These are phyloP conservation scores for Phytopythium sindhum DNA, from an alignment of 352 stramenopile species.

Conservation along the genomic window DNA sequence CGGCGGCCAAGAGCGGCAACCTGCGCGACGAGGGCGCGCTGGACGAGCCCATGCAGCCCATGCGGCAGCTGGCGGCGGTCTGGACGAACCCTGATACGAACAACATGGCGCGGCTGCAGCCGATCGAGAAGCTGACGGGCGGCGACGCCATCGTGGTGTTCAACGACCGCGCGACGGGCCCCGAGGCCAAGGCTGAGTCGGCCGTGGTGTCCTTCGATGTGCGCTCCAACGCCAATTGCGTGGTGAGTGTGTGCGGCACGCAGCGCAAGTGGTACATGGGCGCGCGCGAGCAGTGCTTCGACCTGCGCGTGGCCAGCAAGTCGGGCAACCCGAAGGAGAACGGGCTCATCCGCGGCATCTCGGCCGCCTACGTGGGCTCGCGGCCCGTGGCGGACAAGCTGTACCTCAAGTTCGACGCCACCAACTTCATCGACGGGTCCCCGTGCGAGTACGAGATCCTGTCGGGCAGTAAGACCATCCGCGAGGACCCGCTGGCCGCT, in stretches of 20 bases:
- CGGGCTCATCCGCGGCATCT: constrained; percentile 64
- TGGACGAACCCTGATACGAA: constrained; percentile 31
- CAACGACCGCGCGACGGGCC: constrained; percentile 39
- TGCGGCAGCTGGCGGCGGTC: constrained; percentile 30
- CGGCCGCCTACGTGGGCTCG: constrained; percentile 49
- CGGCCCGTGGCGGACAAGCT: constrained; percentile 56
- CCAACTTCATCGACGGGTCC: constrained; percentile 70
- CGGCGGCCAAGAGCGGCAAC: constrained; percentile 21
- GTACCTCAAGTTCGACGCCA: constrained; percentile 78
- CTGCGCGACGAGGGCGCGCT: constrained; percentile 28
- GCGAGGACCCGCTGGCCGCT: constrained; percentile 13
- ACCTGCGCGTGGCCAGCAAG: constrained; percentile 67
- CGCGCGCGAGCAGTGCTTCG: constrained; percentile 64
- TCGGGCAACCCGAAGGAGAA: constrained; percentile 46
- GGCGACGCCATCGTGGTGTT: constrained; percentile 73
- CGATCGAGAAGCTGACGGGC: constrained; percentile 55
- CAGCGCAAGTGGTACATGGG: constrained; percentile 62
- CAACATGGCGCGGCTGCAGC: constrained; percentile 21
- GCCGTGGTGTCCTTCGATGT: constrained; percentile 71
- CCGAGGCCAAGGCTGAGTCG: constrained; percentile 40
- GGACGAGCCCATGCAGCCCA: constrained; percentile 15
- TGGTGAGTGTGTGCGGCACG: constrained; percentile 68
- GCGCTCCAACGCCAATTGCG: constrained; percentile 61
- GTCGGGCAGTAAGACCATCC: constrained; percentile 55
- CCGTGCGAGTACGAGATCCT: constrained; percentile 70